Conservation (phyloP, 768 basidiomycete genomes). For the Rhizopogon salebrosus region DNA sequence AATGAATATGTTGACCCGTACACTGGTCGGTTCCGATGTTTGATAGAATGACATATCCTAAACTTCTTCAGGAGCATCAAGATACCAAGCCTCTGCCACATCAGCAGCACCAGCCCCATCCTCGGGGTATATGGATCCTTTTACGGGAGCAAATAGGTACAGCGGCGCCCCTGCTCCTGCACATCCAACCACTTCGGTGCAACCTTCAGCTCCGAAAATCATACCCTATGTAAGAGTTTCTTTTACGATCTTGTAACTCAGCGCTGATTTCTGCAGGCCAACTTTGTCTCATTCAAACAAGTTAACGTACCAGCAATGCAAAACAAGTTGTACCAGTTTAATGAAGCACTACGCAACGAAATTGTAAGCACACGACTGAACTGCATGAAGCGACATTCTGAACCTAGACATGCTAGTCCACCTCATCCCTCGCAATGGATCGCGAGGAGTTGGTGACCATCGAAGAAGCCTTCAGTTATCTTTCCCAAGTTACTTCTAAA, state of each 20-base stretch:
- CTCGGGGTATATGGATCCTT: constrained; percentile 57
- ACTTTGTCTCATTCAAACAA: constrained; percentile 77
- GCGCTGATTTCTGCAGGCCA: constrained; percentile 36
- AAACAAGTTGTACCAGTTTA: constrained; percentile 70
- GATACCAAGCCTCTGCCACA: constrained; percentile 45
- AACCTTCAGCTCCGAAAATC: constrained; percentile 32
- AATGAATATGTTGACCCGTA: constrained; percentile 79
- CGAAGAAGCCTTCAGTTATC: constrained; percentile 59
- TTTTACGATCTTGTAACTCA: background rate
- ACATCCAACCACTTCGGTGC: constrained; percentile 24
- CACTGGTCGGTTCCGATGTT: constrained; percentile 52
- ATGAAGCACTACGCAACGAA: constrained; percentile 60
- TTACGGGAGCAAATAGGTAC: constrained; percentile 68
- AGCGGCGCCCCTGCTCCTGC: constrained; percentile 34
- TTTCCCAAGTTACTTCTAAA: constrained; percentile 43
- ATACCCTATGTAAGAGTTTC: constrained; percentile 44
- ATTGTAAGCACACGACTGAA: constrained; percentile 43
- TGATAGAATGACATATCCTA: background rate
- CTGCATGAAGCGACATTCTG: background rate
- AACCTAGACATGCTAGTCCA: constrained; percentile 42
- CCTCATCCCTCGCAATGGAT: constrained; percentile 64
- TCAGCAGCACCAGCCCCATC: constrained; percentile 24
- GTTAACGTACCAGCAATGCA: constrained; percentile 77
- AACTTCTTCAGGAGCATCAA: constrained; percentile 47
- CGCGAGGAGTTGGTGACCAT: constrained; percentile 54